phyloP scores from a whole-genome alignment of 2,329 filamentous ascomycete genomes.

The Trichophyton schoenleinii region DNA sequence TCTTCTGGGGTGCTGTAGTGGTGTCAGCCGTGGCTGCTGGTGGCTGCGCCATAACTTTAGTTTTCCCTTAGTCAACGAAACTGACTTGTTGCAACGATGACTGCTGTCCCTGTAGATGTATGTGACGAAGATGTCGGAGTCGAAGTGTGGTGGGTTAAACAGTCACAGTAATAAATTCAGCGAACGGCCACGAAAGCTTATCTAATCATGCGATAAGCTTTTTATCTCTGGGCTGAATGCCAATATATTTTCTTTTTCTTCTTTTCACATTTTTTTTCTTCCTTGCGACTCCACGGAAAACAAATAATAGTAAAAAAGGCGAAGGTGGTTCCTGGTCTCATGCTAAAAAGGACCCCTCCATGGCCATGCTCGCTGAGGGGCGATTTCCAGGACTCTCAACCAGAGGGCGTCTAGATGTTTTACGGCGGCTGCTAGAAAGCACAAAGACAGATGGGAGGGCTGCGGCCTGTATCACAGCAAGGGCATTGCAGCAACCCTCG shows the following conservation, averaged over 20 bases:
- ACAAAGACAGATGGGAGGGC: not conserved
- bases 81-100: not conserved
- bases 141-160: not conserved
- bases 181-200: not conserved
- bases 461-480: not conserved
- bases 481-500: not conserved
- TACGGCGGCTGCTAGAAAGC: not conserved
- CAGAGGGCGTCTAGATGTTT: not conserved
- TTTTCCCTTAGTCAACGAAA: not conserved
- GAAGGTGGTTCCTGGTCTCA: not conserved
- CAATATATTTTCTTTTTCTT: not conserved
- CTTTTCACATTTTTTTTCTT: not conserved
- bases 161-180: not conserved
- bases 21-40: not conserved
- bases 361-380: not conserved
- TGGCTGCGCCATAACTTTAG: not conserved
- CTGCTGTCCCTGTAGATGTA: not conserved
- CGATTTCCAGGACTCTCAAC: not conserved
- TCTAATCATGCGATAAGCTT: slow-evolving; percentile 1
- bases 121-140: not conserved
- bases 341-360: not conserved
- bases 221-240: not conserved
- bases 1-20: not conserved
- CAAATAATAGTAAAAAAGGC: not conserved
- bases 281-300: not conserved